These are phyloP conservation scores for Globisporangium emineosum DNA, from an alignment of 352 stramenopile genomes.

Conservation along the genomic window DNA sequence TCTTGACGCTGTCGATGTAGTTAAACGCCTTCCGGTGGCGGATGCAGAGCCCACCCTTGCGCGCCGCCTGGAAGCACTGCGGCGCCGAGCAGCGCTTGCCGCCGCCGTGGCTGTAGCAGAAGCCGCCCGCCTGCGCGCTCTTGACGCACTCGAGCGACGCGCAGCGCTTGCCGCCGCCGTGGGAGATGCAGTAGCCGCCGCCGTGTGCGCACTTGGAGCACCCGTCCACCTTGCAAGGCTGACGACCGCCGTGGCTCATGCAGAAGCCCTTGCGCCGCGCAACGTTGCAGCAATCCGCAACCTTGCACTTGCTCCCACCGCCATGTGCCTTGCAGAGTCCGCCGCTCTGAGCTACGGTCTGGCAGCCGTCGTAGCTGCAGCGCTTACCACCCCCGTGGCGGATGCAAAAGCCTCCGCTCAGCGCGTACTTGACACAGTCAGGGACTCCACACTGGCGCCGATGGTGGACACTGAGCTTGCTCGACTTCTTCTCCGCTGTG, in stretches of 20 bases:
- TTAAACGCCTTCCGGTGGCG: slow-evolving; percentile 49
- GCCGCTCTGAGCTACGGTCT: slow-evolving; percentile 74
- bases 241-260: slow-evolving; percentile 66
- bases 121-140: slow-evolving; percentile 69
- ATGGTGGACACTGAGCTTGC: slow-evolving; percentile 28
- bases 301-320: slow-evolving; percentile 78
- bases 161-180: slow-evolving; percentile 72
- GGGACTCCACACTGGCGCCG: slow-evolving; percentile 57
- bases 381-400: slow-evolving; percentile 74
- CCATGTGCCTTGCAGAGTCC: slow-evolving; percentile 82
- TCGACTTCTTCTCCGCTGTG: background rate
- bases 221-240: slow-evolving; percentile 68
- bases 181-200: slow-evolving; percentile 73
- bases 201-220: slow-evolving; percentile 76
- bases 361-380: slow-evolving; percentile 51
- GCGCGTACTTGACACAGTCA: slow-evolving; percentile 61
- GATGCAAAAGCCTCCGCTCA: slow-evolving; percentile 71
- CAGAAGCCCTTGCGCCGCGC: slow-evolving; percentile 69
- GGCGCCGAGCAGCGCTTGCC: slow-evolving; percentile 69
- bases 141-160: slow-evolving; percentile 49
- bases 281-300: slow-evolving; percentile 49
- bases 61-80: slow-evolving; percentile 74
- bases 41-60: slow-evolving; percentile 80
- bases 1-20: background rate
- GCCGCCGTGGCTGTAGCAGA: slow-evolving; percentile 79